Evolutionary conservation across 805 yeast species (phyloP), one percentile per base, ranked within the genome.

Genomic region (Torulaspora delbrueckii): DNA sequence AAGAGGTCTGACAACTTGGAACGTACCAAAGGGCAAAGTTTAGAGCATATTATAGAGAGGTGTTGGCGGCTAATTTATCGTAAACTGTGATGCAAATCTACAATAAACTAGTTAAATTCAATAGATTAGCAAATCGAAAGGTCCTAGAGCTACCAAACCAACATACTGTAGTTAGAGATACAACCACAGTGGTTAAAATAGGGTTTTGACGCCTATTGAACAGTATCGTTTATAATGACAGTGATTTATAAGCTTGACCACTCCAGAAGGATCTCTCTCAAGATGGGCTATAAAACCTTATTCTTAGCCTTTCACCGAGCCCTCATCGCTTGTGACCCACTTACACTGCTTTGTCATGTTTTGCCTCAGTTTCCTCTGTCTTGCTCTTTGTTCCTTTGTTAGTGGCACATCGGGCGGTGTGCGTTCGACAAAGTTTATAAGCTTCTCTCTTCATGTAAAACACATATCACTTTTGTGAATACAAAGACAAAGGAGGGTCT

Each of bases 401-500:
- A 40, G 43, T 40, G 43, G 43, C 30, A 32, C 37, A 32, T 26
- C 37, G 33, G 25, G 43, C 37, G 37, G 16, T 13, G 32, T 40
- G 30, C 5, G 12, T 18, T 31, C 37, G 43, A 40, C 43, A 32
- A 32, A 40, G 31, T 40, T 40, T 40, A 32, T 13, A 40, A 19
- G 31, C 13, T n/a, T 23, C 26, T 8, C 16, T 12, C 13, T 8
- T 19, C 13, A 24, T 28, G 43, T 32, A 27, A 40, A 24, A 40
- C 43, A 40, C 27, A 10, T 32, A 12, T 14, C 23, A 24, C 30
- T 42, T 42, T 42, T 40, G 43, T 25, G 43, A 26, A 18, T 26
- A 18, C 26, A 28, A 8, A 28, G 40, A 25, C 36, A 14, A 23
- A 25, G 25, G 34, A 37, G 41, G 22, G 19, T 37, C 13, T 19